Evolutionary conservation across 2,329 filamentous ascomycete genomes (phyloP), one percentile per base, ranked within the genome.

Genomic region (Seiridium cupressi): DNA sequence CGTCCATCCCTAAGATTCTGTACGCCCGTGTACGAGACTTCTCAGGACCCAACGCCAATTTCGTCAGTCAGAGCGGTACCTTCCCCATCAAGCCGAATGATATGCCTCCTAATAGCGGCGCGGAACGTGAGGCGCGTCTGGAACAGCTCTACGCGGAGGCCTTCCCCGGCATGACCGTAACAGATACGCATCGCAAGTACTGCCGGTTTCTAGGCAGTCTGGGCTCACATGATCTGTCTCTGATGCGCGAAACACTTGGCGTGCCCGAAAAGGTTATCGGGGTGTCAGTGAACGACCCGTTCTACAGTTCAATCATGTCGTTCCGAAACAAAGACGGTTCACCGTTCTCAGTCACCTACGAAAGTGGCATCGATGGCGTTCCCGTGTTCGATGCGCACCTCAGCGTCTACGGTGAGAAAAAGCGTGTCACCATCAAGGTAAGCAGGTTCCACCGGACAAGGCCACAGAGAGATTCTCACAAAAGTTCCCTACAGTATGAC

Each of bases 291-390:
- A 32, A 26, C 26, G 47, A 13, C 3, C 18, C 35, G 4, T 49
- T 49, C 47, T 49, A 32, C 10, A 49, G 35, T 26, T 49, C 32
- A 32, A 32, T 49, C 26, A 5, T 32, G 11, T 5, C 4, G 3
- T 26, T 49, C 31, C 32, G 9, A 5, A 4, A 8, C n/a, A 35
- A 11, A 49, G 6, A 32, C 18, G 47, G 13, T 32, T 7, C 31
- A 32, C 47, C 35, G 47, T 49, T 49, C 47, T 83, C 77, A 0
- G 72, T 82, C 3, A 73, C 78, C n/a, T 85, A 84, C 61, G 82
- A 84, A 62, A 77, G 75, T 0, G 82, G 82, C 1, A 75, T 82
- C 42, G 79, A 84, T 62, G 63, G 70, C 0, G 76, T 85, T 4
- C 79, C 81, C 1, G 62, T 68, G n/a, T 81, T 80, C 60, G 78